phyloP scores from a whole-genome alignment of 192 early-diverging fungal genomes.

The Chytriomyces confervae region DNA sequence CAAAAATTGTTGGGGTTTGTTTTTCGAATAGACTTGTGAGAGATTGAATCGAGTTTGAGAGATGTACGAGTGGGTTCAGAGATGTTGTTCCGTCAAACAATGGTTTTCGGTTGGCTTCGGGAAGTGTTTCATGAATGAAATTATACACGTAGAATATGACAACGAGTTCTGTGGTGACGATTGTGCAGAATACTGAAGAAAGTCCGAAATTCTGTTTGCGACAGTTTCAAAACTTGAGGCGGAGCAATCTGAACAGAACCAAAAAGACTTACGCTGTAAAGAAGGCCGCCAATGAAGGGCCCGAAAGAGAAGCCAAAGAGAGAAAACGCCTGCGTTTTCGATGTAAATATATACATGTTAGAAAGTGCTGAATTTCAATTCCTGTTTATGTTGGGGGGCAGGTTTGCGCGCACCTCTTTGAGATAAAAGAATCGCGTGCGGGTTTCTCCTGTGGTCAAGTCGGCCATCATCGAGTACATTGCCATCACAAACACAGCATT shows the following conservation, averaged over 20 bases:
- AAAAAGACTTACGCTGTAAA: conserved; percentile 25
- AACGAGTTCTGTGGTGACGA: conserved; percentile 37
- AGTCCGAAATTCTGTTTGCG: conserved; percentile 30
- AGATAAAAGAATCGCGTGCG: conserved; percentile 42
- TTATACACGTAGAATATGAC: conserved; percentile 37
- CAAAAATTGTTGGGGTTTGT: conserved; percentile 28
- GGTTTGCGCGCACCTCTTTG: conserved; percentile 29
- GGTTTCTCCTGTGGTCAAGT: conserved; percentile 34
- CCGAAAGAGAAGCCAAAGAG: conserved; percentile 47
- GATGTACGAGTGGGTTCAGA: conserved; percentile 17
- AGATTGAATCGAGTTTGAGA: neutral
- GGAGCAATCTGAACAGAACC: neutral
- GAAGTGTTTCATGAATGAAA: conserved; percentile 49
- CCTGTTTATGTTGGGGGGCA: neutral
- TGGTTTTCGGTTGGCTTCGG: neutral
- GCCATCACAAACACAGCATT: conserved; percentile 41
- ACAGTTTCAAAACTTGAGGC: conserved; percentile 22
- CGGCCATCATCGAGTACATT: conserved; percentile 47
- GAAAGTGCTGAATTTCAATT: neutral
- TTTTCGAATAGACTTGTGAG: conserved; percentile 11
- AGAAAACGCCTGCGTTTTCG: conserved; percentile 27
- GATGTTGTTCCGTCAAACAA: neutral
- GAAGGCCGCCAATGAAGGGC: conserved; percentile 47
- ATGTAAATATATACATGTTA: neutral
- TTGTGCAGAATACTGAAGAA: conserved; percentile 38